These are phyloP conservation scores for Tolypocladium tropicale DNA, from an alignment of 2,329 filamentous ascomycete species.

Conservation along the genomic window DNA sequence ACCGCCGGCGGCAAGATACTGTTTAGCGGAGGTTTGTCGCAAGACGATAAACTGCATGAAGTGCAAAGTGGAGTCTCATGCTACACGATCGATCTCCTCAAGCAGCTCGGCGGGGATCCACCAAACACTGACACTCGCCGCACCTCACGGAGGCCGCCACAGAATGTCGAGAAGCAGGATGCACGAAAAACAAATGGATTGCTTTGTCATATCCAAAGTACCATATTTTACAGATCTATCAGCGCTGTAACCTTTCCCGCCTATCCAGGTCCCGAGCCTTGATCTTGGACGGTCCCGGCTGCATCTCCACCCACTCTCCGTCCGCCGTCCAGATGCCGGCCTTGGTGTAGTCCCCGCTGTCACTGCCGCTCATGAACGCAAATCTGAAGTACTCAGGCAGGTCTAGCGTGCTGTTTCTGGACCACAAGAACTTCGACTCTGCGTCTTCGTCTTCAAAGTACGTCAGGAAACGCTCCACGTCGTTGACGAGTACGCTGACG, in stretches of 20 bases:
- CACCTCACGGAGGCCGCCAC: too few relatives aligned
- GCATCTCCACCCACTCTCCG: conserved; percentile 57
- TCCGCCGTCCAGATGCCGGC: conserved; percentile 59
- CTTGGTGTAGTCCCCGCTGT: conserved; percentile 61
- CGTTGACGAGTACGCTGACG: conserved; percentile 72
- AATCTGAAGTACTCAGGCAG: conserved; percentile 69
- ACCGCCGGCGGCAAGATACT: background rate
- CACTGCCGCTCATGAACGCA: conserved; percentile 58
- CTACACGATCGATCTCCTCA: background rate
- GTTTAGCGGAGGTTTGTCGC: background rate
- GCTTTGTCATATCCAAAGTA: background rate
- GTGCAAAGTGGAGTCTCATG: background rate
- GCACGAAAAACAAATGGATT: background rate
- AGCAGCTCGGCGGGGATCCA: background rate
- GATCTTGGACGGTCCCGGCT: conserved; percentile 45
- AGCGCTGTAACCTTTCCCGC: conserved; percentile 11
- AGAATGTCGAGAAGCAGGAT: background rate
- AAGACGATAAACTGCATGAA: background rate
- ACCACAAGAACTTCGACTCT: conserved; percentile 46
- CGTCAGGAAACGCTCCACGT: conserved; percentile 69
- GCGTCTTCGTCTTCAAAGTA: conserved; percentile 50
- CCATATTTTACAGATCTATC: background rate
- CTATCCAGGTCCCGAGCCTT: conserved; percentile 14
- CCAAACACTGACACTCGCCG: background rate
- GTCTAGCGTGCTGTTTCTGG: conserved; percentile 30